phyloP scores from a whole-genome alignment of 495 filamentous ascomycete species.

The Poronia punctata region DNA sequence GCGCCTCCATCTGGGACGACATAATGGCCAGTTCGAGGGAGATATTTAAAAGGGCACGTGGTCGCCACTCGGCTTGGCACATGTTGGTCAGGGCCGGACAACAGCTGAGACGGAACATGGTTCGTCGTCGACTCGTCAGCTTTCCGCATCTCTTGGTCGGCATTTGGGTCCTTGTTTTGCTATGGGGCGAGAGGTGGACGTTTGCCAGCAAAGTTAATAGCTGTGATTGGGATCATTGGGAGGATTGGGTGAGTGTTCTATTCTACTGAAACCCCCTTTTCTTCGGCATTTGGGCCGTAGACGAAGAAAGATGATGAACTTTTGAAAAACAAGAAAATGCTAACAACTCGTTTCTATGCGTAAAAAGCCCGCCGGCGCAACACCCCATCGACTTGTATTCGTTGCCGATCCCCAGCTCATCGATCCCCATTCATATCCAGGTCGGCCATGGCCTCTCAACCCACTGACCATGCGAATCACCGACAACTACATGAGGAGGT shows the following conservation, averaged over 20 bases:
- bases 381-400: slow-evolving; percentile 79
- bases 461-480: slow-evolving; percentile 73
- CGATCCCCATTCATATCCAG: slow-evolving; percentile 94
- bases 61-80: slow-evolving; percentile 24
- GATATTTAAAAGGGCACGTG: slow-evolving; percentile 24
- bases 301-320: neutral
- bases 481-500: slow-evolving; percentile 79
- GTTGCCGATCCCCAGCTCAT: slow-evolving; percentile 96
- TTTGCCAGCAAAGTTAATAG: slow-evolving; percentile 59
- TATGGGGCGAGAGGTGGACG: slow-evolving; percentile 80
- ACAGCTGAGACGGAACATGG: slow-evolving; percentile 34
- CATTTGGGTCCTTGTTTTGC: slow-evolving; percentile 70
- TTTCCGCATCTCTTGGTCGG: slow-evolving; percentile 59
- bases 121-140: slow-evolving; percentile 43
- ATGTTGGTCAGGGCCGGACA: slow-evolving; percentile 20
- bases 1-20: slow-evolving; percentile 28
- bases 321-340: neutral
- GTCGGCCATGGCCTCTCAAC: slow-evolving; percentile 81
- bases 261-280: neutral
- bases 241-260: slow-evolving; percentile 87
- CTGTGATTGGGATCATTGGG: slow-evolving; percentile 86
- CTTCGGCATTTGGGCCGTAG: neutral
- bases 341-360: slow-evolving; percentile 8
- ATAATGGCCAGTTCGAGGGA: slow-evolving; percentile 10
- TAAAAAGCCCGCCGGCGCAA: slow-evolving; percentile 64